Conservation (phyloP, 495 filamentous ascomycete species). For the Aspergillus asperescens region DNA sequence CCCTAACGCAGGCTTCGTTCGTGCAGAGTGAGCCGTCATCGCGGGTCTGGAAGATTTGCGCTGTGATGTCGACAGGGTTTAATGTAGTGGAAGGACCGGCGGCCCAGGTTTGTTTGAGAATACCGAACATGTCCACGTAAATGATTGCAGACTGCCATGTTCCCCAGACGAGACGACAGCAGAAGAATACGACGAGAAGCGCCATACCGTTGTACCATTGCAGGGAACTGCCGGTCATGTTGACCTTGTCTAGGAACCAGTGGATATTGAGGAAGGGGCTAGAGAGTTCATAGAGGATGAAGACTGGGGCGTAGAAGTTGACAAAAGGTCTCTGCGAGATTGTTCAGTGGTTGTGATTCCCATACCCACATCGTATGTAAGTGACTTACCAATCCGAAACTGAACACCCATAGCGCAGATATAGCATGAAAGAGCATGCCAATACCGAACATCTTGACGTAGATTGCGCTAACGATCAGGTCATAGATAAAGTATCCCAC, state of each 20-base stretch:
- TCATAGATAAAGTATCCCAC: conserved; percentile 97
- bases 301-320: conserved; percentile 84
- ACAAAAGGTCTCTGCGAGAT: conserved; percentile 72
- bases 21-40: conserved; percentile 30
- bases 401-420: conserved; percentile 79
- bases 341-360: neutral
- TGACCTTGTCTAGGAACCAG: conserved; percentile 98
- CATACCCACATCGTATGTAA: neutral
- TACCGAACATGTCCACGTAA: conserved; percentile 73
- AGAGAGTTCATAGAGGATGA: conserved; percentile 98
- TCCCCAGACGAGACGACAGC: conserved; percentile 86
- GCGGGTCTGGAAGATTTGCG: conserved; percentile 34
- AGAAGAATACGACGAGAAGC: conserved; percentile 65
- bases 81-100: conserved; percentile 21
- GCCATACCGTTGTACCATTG: conserved; percentile 86
- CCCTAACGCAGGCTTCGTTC: conserved; percentile 31
- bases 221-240: conserved; percentile 75
- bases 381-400: conserved; percentile 81
- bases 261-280: conserved; percentile 93
- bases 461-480: conserved; percentile 62
- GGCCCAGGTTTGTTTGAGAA: conserved; percentile 47
- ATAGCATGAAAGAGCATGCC: conserved; percentile 88
- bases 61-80: conserved; percentile 29
- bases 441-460: conserved; percentile 76
- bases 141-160: conserved; percentile 73